These are phyloP conservation scores for Solanum corneliomulleri DNA, from an alignment of 257 asterid species.

Conservation along the genomic window DNA sequence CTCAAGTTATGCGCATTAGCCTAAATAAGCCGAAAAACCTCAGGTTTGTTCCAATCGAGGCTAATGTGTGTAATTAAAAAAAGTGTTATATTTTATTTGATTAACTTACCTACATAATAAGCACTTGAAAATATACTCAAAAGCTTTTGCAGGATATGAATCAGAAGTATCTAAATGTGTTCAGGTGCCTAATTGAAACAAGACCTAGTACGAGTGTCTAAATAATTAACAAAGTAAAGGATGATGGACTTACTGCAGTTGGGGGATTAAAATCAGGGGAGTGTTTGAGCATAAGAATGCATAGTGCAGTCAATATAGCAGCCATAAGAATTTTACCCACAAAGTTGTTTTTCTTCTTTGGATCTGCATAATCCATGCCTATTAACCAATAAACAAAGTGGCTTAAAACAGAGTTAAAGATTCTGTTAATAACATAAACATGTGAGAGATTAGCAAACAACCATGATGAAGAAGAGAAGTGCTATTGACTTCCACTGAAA, in stretches of 20 bases:
- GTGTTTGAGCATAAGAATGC: slow-evolving; percentile 31
- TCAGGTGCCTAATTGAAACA: neutral
- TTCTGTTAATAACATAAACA: neutral
- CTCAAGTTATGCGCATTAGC: neutral
- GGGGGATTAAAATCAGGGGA: slow-evolving; percentile 28
- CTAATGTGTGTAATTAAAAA: neutral
- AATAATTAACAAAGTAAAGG: neutral
- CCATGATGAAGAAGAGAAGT: neutral
- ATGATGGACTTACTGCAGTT: slow-evolving; percentile 11
- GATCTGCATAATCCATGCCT: slow-evolving; percentile 87
- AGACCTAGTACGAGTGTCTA: neutral
- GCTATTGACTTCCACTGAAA: neutral
- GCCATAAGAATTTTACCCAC: slow-evolving; percentile 31
- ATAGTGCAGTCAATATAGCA: slow-evolving; percentile 26
- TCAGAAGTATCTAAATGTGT: neutral
- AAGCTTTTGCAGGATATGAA: neutral
- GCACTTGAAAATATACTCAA: neutral
- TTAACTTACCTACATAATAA: neutral
- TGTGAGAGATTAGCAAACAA: neutral
- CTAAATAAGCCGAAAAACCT: neutral
- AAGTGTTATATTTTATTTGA: neutral
- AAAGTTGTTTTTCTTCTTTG: slow-evolving; percentile 43
- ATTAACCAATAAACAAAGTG: slow-evolving; percentile 1
- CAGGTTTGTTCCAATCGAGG: neutral
- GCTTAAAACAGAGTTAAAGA: neutral